Base-by-base conservation (phyloP, 1,284 basidiomycete genomes). In the Cryptococcus sp. region DNA sequence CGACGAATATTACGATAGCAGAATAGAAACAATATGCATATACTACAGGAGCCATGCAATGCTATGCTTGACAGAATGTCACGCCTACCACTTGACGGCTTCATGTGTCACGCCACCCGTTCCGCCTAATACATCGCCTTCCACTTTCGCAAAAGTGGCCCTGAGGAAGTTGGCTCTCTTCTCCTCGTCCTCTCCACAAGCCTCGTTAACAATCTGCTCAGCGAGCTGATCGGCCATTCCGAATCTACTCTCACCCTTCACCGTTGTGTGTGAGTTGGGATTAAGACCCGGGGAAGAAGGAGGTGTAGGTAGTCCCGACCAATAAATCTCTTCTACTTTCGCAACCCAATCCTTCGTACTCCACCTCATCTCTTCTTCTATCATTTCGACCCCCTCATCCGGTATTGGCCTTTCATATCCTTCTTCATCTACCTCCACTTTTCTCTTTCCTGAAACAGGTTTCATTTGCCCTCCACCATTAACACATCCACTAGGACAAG, bases 401-500 rank as follows among this genome's bases (percentile, higher is more conserved):
- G 78, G 82, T 82, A 83, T 64, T 9, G 64, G 67, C 54, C 83
- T 78, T 56, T 82, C 72, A 59, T 81, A 82, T 11, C 85, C 83
- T 68, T 87, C 85, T 51, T 78, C 82, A 62, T 87, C 85, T 28
- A 63, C 62, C 16, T 53, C 52, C 13, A 34, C 22, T 9, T 49
- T 51, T 50, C 22, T 45, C 2, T 32, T 41, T 7, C 31, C 41
- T 10, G 31, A 41, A 2, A 60, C 63, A n/a, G 74, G 84, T 59
- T 86, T 85, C 63, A 93, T 79, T 76, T 98, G 96, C 1, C 96
- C 96, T 23, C 96, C 94, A 2, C 96, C 94, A 67, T 98, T 98
- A 45, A 97, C 90, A 70, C 96, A 98, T 5, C 96, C 96, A 0
- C 88, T 85, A 0, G 96, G 96, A 77, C 96, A 99, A 21, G 96